Percentiles rank a stretch among this genome's conserved stretches.
phyloP scores from a whole-genome alignment of 2,329 filamentous ascomycete species.

The Chaetomiaceae sp. region DNA sequence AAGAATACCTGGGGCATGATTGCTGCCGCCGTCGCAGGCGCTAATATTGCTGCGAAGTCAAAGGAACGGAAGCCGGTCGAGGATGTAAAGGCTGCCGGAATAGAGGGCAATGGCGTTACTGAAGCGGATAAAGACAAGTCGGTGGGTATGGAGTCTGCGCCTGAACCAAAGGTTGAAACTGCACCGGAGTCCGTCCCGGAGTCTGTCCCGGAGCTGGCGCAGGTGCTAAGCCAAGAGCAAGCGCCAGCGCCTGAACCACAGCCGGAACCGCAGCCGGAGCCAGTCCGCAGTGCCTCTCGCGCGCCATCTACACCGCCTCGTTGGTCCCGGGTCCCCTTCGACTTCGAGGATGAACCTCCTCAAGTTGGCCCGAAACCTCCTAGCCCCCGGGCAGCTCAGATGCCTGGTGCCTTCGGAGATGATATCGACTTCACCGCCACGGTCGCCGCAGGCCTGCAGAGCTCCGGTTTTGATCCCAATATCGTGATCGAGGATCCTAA shows the following conservation, averaged over 20 bases:
- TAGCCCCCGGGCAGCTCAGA: conserved; percentile 44
- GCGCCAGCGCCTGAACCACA: too few species aligned
- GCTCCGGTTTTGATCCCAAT: conserved; percentile 66
- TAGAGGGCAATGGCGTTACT: not conserved
- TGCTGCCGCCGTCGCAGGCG: conserved; percentile 43
- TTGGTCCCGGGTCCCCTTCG: conserved; percentile 34
- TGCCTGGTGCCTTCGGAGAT: conserved; percentile 62
- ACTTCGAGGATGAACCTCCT: conserved; percentile 42
- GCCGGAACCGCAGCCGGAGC: conserved; percentile 1
- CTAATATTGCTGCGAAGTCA: conserved; percentile 12
- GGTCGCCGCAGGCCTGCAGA: conserved; percentile 62
- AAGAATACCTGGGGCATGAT: conserved; percentile 47
- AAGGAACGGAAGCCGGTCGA: conserved; percentile 16
- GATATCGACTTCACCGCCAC: conserved; percentile 67
- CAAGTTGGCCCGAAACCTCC: conserved; percentile 55
- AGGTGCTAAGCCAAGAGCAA: not conserved
- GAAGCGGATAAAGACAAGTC: conserved; percentile 7
- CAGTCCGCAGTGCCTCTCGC: not conserved
- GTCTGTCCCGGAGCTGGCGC: not conserved
- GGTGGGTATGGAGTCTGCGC: not conserved
- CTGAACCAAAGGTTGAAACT: not conserved
- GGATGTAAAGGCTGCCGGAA: not conserved
- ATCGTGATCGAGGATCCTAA: conserved; percentile 63
- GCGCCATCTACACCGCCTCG: conserved; percentile 13
- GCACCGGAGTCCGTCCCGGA: not conserved